Evolutionary conservation across 2,329 filamentous ascomycete genomes (phyloP), one percentile per base, ranked within the genome.

Genomic region (Escovopsis weberi): DNA sequence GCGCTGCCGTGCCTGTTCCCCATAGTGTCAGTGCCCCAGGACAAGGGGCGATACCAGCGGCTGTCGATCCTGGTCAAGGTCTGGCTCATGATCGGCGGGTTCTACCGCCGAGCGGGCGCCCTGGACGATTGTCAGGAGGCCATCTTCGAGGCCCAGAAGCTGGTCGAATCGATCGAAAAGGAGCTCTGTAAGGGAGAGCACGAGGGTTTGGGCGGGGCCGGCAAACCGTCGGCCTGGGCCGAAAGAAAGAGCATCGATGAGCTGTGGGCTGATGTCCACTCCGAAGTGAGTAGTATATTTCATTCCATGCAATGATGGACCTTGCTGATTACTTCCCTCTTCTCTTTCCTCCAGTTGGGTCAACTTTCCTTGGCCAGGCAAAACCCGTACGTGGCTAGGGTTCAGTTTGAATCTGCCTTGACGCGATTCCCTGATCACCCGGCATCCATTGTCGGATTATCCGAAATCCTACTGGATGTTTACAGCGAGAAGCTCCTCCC

Each of bases 21-120:
- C 1, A 51, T 67, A 12, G 61, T 78, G 15, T 67, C 73, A 33
- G 75, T 78, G 43, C 60, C 74, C 7, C 70, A 69, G 49, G 70
- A 70, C 9, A 70, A 72, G 50, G 64, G 70, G 47, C 66, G 63
- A 49, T 62, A 65, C 28, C 69, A 70, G 42, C 67, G 72, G 37
- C 65, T 61, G 30, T 63, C 64, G 6, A 65, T 78, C 10, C 58
- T 98, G 12, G 67, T 87, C 18, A 82, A 81, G 50, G 79, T 95
- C 30, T 98, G 91, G 91, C 69, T 95, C 8, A 82, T 91, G 56
- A 86, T 95, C 47, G 82, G 86, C 2, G 82, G 82, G 0, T 80
- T 96, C 49, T 98, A 96, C 57, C 77, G 86, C 26, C 76, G 86
- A 42, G 85, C 89, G 7, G 75, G 74, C 8, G 78, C 93, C 66